A percentile compares a stretch with the other conserved stretches of the same genome.
phyloP scores from a whole-genome alignment of 2,329 filamentous ascomycete genomes.

The Exophiala spinifera region DNA sequence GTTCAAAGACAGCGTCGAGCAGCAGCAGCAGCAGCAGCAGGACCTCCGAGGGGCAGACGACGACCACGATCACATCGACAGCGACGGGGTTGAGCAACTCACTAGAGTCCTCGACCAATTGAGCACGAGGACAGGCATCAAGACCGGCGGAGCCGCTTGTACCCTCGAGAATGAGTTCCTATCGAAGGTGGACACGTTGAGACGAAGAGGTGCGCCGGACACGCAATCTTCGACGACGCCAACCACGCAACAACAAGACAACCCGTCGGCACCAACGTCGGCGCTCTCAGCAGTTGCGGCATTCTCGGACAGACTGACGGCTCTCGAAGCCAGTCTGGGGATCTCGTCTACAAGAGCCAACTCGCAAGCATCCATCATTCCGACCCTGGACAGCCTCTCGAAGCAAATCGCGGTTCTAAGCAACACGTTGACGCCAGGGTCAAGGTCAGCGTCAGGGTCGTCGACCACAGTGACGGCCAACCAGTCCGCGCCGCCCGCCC shows the following conservation, averaged over 20 bases:
- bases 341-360: slow-evolving; percentile 65
- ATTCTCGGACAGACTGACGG: slow-evolving; percentile 76
- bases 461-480: slow-evolving; percentile 15
- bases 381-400: slow-evolving; percentile 75
- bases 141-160: slow-evolving; percentile 4
- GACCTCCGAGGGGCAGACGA: slow-evolving; percentile 32
- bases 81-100: slow-evolving; percentile 62
- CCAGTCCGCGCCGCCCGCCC: slow-evolving; percentile 39
- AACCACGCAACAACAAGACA: not conserved
- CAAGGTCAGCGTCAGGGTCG: slow-evolving; percentile 29
- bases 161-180: slow-evolving; percentile 24
- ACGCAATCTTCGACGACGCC: not conserved
- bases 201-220: not conserved
- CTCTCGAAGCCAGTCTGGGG: slow-evolving; percentile 78
- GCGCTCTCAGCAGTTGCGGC: slow-evolving; percentile 76
- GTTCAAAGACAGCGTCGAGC: slow-evolving; percentile 30
- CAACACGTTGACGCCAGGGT: slow-evolving; percentile 39
- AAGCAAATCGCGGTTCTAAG: slow-evolving; percentile 74
- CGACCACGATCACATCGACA: slow-evolving; percentile 39
- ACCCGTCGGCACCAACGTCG: slow-evolving; percentile 38
- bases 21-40: too few relatives aligned
- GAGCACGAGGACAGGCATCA: slow-evolving; percentile 13
- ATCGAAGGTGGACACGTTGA: slow-evolving; percentile 13
- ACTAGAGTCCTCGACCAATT: slow-evolving; percentile 63
- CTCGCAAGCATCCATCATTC: slow-evolving; percentile 62